These are phyloP conservation scores for Botryotinia convoluta DNA, from an alignment of 2,329 filamentous ascomycete species.

Conservation along the genomic window DNA sequence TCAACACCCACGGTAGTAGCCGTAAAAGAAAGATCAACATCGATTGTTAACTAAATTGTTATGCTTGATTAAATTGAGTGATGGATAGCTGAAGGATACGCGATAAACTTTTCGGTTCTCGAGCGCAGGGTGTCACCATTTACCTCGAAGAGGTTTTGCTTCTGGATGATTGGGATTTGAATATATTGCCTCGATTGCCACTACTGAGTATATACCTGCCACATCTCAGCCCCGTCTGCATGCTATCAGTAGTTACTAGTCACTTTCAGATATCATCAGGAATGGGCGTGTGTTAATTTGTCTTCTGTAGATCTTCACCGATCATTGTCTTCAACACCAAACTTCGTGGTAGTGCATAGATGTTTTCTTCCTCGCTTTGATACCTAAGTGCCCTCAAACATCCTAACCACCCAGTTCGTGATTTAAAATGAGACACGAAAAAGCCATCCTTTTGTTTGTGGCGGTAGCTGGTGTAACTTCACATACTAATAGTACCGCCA, in stretches of 20 bases:
- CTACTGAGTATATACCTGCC: not conserved
- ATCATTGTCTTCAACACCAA: not conserved
- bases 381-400: not conserved
- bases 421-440: not conserved
- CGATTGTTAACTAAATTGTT: not conserved
- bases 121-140: not conserved
- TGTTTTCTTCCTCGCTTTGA: not conserved
- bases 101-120: not conserved
- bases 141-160: not conserved
- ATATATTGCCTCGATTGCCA: not conserved
- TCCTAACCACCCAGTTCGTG: not conserved
- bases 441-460: not conserved
- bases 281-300: not conserved
- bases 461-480: not conserved
- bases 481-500: not conserved
- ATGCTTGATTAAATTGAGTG: too few relatives aligned
- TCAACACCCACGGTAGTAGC: not conserved
- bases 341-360: not conserved
- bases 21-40: not conserved
- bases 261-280: not conserved
- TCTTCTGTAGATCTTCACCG: not conserved
- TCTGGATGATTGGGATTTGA: not conserved
- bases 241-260: not conserved
- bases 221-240: not conserved
- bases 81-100: not conserved